Percentiles rank a stretch among this genome's conserved stretches.
Conservation (phyloP, 352 stramenopile genomes). For the Discostella stelligera region DNA sequence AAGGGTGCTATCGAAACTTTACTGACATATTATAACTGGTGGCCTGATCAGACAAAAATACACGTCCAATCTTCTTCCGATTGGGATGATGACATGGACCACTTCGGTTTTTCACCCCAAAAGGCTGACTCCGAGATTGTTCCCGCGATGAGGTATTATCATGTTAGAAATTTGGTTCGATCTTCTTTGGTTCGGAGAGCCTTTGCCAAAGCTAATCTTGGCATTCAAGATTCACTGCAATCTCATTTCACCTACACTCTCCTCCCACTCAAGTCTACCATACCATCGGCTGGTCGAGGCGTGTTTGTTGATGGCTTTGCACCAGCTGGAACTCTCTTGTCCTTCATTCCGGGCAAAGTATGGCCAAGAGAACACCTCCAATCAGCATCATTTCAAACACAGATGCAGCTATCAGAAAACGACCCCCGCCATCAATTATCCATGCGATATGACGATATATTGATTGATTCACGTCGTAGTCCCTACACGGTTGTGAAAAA, state of each 20-base stretch:
- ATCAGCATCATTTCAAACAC: conserved; percentile 43
- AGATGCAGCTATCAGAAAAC: conserved; percentile 49
- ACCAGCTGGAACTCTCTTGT: conserved; percentile 65
- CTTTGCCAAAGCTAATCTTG: neutral
- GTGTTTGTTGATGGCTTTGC: conserved; percentile 76
- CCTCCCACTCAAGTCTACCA: conserved; percentile 58
- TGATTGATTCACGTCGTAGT: conserved; percentile 71
- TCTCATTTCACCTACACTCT: conserved; percentile 40
- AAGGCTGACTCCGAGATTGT: conserved; percentile 44
- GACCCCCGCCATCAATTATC: conserved; percentile 67
- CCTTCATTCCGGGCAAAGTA: conserved; percentile 74
- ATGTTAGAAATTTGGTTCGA: conserved; percentile 66
- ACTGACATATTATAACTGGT: conserved; percentile 39
- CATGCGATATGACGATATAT: conserved; percentile 72
- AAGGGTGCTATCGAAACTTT: conserved; percentile 52
- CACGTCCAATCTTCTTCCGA: neutral
- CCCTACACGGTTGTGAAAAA: conserved; percentile 75
- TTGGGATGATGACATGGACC: conserved; percentile 45
- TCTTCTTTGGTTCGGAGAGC: conserved; percentile 44
- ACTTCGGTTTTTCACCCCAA: conserved; percentile 61
- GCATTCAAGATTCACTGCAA: conserved; percentile 5
- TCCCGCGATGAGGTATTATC: conserved; percentile 65
- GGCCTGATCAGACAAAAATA: conserved; percentile 14
- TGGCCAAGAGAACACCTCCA: conserved; percentile 73
- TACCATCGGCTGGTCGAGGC: conserved; percentile 62